Conservation (phyloP, 2,329 filamentous ascomycete species). For the Phialophora chinensis region DNA sequence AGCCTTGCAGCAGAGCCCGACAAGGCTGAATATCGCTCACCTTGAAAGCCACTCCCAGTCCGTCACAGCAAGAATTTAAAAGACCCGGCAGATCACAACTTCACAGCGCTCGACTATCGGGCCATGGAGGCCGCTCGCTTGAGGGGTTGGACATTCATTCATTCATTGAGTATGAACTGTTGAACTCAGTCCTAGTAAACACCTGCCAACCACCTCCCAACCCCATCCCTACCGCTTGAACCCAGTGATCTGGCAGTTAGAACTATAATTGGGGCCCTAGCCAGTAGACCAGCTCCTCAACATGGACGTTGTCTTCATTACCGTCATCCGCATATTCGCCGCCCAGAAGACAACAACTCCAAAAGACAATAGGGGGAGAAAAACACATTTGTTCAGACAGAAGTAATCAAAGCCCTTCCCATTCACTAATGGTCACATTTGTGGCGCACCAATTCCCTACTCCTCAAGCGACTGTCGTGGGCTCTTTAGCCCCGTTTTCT, state of each 20-base stretch:
- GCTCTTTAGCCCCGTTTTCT: constrained; percentile 43
- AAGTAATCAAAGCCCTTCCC: constrained; percentile 8
- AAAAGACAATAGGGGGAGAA: constrained; percentile 4
- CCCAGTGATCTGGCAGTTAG: constrained; percentile 9
- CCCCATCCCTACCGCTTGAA: constrained; percentile 2
- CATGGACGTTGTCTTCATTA: constrained; percentile 21
- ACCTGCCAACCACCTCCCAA: constrained; percentile 5
- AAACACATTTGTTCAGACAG: constrained; percentile 21
- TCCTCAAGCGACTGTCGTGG: constrained; percentile 23
- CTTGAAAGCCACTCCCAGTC: neutral
- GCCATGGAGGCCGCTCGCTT: neutral
- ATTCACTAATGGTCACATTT: constrained; percentile 11
- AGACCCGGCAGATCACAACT: neutral
- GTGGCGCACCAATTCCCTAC: neutral
- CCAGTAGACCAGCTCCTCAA: constrained; percentile 28
- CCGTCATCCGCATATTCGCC: constrained; percentile 21
- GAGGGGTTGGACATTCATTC: neutral
- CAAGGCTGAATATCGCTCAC: neutral
- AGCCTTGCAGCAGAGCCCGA: constrained; percentile 7
- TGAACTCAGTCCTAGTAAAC: constrained; percentile 7
- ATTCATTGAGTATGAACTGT: neutral
- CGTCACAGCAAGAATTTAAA: neutral
- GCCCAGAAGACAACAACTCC: constrained; percentile 14
- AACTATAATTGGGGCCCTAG: constrained; percentile 22
- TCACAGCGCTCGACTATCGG: neutral